These are phyloP conservation scores for Xylariaceae sp. DNA, from an alignment of 2,329 filamentous ascomycete species.

Conservation along the genomic window DNA sequence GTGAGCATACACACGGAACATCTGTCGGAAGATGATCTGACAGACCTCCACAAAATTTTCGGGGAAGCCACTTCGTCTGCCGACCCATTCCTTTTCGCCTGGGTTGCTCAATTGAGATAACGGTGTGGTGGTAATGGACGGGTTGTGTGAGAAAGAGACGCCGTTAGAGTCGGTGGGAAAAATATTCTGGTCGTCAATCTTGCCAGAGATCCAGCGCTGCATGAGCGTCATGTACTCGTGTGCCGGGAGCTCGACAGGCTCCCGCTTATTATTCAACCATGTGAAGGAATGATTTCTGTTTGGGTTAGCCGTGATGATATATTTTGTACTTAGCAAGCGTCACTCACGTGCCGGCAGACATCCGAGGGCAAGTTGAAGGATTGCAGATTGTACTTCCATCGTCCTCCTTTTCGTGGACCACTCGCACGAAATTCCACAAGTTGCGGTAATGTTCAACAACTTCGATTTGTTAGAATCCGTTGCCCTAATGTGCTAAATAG, in stretches of 20 bases:
- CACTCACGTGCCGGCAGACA: constrained; percentile 90
- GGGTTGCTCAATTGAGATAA: constrained; percentile 64
- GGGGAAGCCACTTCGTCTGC: constrained; percentile 91
- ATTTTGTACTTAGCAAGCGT: not conserved
- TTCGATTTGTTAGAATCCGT: constrained; percentile 42
- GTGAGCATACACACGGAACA: constrained; percentile 98
- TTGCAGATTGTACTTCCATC: constrained; percentile 82
- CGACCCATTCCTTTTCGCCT: constrained; percentile 75
- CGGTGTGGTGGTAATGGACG: constrained; percentile 59
- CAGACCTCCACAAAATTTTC: constrained; percentile 87
- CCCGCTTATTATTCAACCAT: constrained; percentile 86
- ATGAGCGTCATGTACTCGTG: constrained; percentile 94
- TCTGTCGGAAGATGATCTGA: constrained; percentile 93
- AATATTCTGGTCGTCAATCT: constrained; percentile 86
- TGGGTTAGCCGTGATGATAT: constrained; percentile 18
- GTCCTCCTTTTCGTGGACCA: constrained; percentile 84
- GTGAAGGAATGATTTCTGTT: constrained; percentile 88
- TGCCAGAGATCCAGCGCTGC: constrained; percentile 95
- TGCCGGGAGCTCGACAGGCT: constrained; percentile 89
- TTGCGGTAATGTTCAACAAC: constrained; percentile 92
- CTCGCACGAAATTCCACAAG: constrained; percentile 84
- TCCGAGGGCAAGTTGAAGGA: constrained; percentile 78
- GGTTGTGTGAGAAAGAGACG: constrained; percentile 67
- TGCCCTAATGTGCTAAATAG: not conserved
- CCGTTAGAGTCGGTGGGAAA: constrained; percentile 85